Base-by-base conservation (phyloP, 2,329 filamentous ascomycete species). In the Pseudogymnoascus destructans region DNA sequence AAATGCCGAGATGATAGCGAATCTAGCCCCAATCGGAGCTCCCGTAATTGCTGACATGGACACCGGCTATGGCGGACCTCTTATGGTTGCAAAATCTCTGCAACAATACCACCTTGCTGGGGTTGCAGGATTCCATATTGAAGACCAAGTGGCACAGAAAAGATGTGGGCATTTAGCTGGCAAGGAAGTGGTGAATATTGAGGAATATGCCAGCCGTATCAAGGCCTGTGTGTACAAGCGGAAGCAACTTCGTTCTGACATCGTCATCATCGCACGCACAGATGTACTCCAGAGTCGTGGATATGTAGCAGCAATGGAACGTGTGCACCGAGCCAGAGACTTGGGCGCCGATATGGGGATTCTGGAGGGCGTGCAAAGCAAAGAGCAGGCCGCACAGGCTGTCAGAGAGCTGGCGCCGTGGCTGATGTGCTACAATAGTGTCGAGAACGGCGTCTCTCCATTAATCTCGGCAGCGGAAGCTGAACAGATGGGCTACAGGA, bases 261-360 rank as follows among this genome's bases (percentile, higher is more conserved):
- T 86, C 35, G 75, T 86, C 25, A 75, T 86, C 58, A 85, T 86
- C 59, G 82, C 81, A 0, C 74, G 82, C 9, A 85, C 82, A 0
- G 82, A 86, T 63, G 78, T 82, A 1, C 69, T 82, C 3, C 79
- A 81, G 60, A 70, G 73, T 0, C 71, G 75, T 5, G 81, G 81
- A 0, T 85, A 79, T 61, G 78, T 80, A 8, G 79, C 78, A 63
- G 77, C 79, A 1, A 67, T 83, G 7, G 63, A 64, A 1, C 70
- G 81, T 1, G 69, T 85, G 10, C 72, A 71, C 57, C 73, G 68
- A 0, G 81, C 82, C 0, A 68, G 75, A 0, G 72, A 73, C 3
- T 75, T 74, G 8, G 80, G 81, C 15, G 81, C 81, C 1, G 81
- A 85, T 64, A 77, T 79, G 2, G 76, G 74, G 0, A 79, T 85